phyloP scores from a whole-genome alignment of 2,329 filamentous ascomycete genomes.

The Pseudogymnoascus sp. region DNA sequence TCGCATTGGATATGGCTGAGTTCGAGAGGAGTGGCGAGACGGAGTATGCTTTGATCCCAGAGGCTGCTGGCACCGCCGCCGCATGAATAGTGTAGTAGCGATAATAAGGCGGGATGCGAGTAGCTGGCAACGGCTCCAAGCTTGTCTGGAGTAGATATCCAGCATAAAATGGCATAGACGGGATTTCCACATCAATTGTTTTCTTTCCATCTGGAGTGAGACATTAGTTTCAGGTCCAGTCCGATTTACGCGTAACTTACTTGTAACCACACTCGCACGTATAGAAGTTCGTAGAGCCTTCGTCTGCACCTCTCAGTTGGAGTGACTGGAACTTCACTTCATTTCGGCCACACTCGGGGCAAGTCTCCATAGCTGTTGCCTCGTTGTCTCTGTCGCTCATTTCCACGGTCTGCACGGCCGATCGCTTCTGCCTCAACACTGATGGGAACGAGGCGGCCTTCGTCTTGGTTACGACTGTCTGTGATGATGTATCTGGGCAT shows the following conservation, averaged over 20 bases:
- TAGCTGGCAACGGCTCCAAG: not conserved
- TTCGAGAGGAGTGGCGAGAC: constrained; percentile 82
- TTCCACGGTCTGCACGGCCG: constrained; percentile 75
- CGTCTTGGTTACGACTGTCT: constrained; percentile 72
- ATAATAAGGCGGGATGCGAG: not conserved
- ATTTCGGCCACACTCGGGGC: constrained; percentile 70
- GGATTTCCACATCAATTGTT: constrained; percentile 29
- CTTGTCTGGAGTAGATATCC: constrained; percentile 3
- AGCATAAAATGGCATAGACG: constrained; percentile 5
- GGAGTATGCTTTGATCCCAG: constrained; percentile 88
- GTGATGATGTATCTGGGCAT: constrained; percentile 60
- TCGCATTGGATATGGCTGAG: constrained; percentile 96
- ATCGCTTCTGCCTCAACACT: constrained; percentile 73
- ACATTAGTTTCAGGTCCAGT: constrained; percentile 13
- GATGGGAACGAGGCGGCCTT: constrained; percentile 89
- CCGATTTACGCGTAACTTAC: constrained; percentile 40
- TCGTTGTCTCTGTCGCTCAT: constrained; percentile 70
- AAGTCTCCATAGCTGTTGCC: constrained; percentile 60
- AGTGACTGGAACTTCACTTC: constrained; percentile 80
- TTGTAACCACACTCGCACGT: constrained; percentile 80
- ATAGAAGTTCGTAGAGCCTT: constrained; percentile 90
- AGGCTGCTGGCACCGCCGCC: constrained; percentile 31
- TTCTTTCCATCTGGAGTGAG: constrained; percentile 27
- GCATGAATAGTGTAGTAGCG: not conserved
- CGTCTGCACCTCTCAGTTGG: constrained; percentile 86